phyloP scores from a whole-genome alignment of 495 filamentous ascomycete species.

The Baudoinia panamericana region DNA sequence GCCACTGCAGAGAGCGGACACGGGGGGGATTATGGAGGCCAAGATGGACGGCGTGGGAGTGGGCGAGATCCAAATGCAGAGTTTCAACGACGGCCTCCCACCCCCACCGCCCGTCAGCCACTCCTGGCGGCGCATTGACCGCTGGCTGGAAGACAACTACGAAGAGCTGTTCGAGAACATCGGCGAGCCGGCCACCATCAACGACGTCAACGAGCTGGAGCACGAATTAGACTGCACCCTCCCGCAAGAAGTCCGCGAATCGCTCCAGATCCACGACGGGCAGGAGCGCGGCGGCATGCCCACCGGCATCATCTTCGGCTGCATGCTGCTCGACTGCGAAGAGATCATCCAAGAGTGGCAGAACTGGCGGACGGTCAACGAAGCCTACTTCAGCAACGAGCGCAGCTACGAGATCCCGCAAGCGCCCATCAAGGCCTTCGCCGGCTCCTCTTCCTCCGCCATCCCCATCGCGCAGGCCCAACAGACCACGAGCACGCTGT shows the following conservation, averaged over 20 bases:
- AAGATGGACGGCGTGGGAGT: conserved; percentile 51
- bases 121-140: conserved; percentile 88
- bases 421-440: conserved; percentile 52
- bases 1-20: conserved; percentile 44
- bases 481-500: conserved; percentile 43
- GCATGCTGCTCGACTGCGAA: conserved; percentile 95
- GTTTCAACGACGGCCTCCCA: conserved; percentile 81
- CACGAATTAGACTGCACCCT: conserved; percentile 91
- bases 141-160: conserved; percentile 89
- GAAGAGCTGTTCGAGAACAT: conserved; percentile 88
- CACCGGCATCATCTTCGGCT: conserved; percentile 83
- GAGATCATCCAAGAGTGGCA: conserved; percentile 97
- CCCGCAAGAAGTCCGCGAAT: conserved; percentile 86
- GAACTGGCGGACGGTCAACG: conserved; percentile 87
- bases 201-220: conserved; percentile 94
- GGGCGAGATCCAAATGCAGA: conserved; percentile 91
- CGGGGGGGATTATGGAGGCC: conserved; percentile 35
- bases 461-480: conserved; percentile 29
- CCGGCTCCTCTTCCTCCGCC: conserved; percentile 41
- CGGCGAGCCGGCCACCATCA: conserved; percentile 76
- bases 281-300: conserved; percentile 87
- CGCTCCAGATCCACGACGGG: conserved; percentile 79
- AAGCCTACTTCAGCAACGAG: conserved; percentile 54
- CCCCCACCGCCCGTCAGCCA: conserved; percentile 76
- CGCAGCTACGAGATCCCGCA: conserved; percentile 36